phyloP scores from a whole-genome alignment of 1,284 basidiomycete genomes.

The Ustilago loliicola region DNA sequence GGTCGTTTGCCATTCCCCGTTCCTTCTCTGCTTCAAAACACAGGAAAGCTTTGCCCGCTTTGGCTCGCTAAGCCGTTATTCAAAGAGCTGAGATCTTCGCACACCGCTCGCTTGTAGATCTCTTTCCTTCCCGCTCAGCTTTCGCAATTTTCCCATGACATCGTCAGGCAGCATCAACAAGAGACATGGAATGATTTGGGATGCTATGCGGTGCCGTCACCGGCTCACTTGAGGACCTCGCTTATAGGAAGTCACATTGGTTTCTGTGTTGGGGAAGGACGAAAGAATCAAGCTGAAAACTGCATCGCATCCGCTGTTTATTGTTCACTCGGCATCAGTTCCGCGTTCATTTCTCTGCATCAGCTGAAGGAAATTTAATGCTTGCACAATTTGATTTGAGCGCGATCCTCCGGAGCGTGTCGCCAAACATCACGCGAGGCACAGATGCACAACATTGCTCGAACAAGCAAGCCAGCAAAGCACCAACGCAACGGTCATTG shows the following conservation, averaged over 20 bases:
- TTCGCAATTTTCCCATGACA: slow-evolving; percentile 5
- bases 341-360: slow-evolving; percentile 2
- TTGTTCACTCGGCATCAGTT: too few species aligned
- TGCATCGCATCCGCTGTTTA: neutral
- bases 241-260: neutral
- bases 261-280: neutral
- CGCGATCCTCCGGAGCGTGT: neutral
- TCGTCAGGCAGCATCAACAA: neutral
- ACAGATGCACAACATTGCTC: neutral
- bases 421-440: slow-evolving; percentile 4
- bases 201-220: neutral
- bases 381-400: slow-evolving; percentile 4
- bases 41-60: neutral
- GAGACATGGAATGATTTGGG: slow-evolving; percentile 16
- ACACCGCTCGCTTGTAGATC: slow-evolving; percentile 31
- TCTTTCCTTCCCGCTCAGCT: neutral
- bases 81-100: slow-evolving; percentile 25
- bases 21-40: slow-evolving; percentile 6
- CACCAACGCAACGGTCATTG: neutral
- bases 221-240: neutral
- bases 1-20: slow-evolving; percentile 3
- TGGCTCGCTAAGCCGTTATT: slow-evolving; percentile 1
- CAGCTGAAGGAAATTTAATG: neutral
- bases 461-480: slow-evolving; percentile 4
- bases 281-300: too few species aligned